Conservation (phyloP, 1,139 yeast species). For the Hyphopichia burtonii region DNA sequence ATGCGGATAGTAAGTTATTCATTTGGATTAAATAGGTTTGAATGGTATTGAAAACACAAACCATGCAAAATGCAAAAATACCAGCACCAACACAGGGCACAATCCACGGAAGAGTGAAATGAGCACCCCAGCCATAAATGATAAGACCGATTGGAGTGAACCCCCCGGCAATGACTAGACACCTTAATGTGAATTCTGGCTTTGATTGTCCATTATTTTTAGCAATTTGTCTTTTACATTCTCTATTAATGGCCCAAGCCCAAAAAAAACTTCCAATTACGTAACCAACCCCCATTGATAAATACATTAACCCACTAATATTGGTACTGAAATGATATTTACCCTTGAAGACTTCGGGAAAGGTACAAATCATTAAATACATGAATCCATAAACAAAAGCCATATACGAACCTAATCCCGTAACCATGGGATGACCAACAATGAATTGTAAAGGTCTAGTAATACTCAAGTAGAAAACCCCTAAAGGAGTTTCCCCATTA, state of each 20-base stretch:
- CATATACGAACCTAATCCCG: constrained; percentile 60
- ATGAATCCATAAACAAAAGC: constrained; percentile 65
- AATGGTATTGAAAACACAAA: constrained; percentile 58
- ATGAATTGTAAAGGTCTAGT: constrained; percentile 55
- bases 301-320: constrained; percentile 57
- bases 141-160: constrained; percentile 52
- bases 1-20: constrained; percentile 64
- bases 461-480: constrained; percentile 34
- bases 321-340: constrained; percentile 48
- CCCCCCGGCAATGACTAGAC: constrained; percentile 44
- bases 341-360: constrained; percentile 50
- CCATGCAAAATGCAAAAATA: constrained; percentile 55
- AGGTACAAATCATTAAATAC: constrained; percentile 59
- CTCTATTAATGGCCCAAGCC: constrained; percentile 39
- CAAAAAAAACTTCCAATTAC: constrained; percentile 44
- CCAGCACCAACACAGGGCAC: constrained; percentile 57
- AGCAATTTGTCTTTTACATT: constrained; percentile 32
- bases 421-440: constrained; percentile 59
- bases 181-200: constrained; percentile 56
- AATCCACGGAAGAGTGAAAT: constrained; percentile 50
- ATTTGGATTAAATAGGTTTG: constrained; percentile 64
- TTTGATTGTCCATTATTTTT: constrained; percentile 52
- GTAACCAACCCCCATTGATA: constrained; percentile 56
- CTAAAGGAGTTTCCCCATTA: constrained; percentile 31
- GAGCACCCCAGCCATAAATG: constrained; percentile 67